phyloP scores from a whole-genome alignment of 306 rosid genomes.

The Quercus gilva region DNA sequence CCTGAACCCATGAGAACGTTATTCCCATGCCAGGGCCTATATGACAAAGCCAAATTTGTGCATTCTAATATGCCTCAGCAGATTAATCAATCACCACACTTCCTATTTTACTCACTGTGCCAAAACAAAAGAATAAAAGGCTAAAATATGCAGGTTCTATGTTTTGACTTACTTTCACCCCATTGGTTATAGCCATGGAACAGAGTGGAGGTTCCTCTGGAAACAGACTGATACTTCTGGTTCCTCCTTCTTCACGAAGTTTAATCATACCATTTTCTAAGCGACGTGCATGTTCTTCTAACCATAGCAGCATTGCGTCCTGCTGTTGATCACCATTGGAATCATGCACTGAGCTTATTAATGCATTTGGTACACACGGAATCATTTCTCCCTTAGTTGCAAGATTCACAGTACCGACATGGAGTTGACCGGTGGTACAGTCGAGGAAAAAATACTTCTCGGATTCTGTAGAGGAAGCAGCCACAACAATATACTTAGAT shows the following conservation, averaged over 20 bases:
- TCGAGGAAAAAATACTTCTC: slow-evolving; percentile 69
- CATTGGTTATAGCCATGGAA: slow-evolving; percentile 69
- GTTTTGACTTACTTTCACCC: slow-evolving; percentile 60
- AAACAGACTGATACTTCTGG: slow-evolving; percentile 59
- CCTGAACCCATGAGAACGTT: neutral
- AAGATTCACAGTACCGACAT: slow-evolving; percentile 66
- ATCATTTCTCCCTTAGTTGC: slow-evolving; percentile 54
- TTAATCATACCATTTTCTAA: slow-evolving; percentile 68
- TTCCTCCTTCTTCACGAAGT: slow-evolving; percentile 40
- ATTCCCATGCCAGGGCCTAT: slow-evolving; percentile 1
- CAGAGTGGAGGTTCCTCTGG: slow-evolving; percentile 78
- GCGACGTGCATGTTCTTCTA: slow-evolving; percentile 86
- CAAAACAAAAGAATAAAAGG: slow-evolving; percentile 1
- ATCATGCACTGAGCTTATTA: slow-evolving; percentile 48
- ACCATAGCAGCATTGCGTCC: slow-evolving; percentile 87
- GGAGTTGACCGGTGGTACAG: slow-evolving; percentile 67
- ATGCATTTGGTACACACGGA: slow-evolving; percentile 69
- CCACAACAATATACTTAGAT: slow-evolving; percentile 59
- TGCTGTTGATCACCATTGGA: slow-evolving; percentile 44
- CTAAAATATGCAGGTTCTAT: neutral
- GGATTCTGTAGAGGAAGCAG: slow-evolving; percentile 44
- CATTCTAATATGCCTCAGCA: slow-evolving; percentile 13
- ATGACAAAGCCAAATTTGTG: slow-evolving; percentile 2
- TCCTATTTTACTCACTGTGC: slow-evolving; percentile 1
- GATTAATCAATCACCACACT: slow-evolving; percentile 4